Conservation (phyloP, 177 flowering plant genomes). For the Vitis hybrid region DNA sequence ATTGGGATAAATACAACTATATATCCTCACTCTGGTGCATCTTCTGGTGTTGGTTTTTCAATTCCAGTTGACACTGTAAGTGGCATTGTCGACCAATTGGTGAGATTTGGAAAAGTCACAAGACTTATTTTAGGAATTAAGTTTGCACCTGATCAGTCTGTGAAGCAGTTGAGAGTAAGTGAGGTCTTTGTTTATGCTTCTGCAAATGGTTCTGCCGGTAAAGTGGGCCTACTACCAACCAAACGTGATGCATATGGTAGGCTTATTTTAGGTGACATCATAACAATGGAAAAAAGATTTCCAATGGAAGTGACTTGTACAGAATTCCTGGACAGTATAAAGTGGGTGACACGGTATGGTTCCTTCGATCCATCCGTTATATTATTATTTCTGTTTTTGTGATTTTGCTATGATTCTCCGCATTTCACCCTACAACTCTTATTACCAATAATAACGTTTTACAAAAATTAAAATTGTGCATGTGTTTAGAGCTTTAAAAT, state of each 20-base stretch:
- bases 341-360: constrained; percentile 75
- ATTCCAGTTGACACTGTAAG: constrained; percentile 94
- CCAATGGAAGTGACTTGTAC: constrained; percentile 91
- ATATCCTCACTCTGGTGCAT: constrained; percentile 95
- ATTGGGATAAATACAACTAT: constrained; percentile 37
- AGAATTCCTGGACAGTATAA: constrained; percentile 93
- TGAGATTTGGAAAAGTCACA: constrained; percentile 86
- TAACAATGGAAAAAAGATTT: constrained; percentile 83
- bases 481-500: too few relatives aligned
- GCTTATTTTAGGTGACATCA: constrained; percentile 88
- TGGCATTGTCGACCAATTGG: constrained; percentile 93
- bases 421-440: too few relatives aligned
- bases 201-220: rapidly evolving
- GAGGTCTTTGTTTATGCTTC: constrained; percentile 55
- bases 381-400: neutral
- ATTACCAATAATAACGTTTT: too few relatives aligned
- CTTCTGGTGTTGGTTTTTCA: constrained; percentile 96
- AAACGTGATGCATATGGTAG: constrained; percentile 44
- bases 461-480: too few relatives aligned
- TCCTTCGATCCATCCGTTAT: neutral
- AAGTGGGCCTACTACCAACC: too few relatives aligned
- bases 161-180: constrained; percentile 90
- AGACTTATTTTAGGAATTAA: constrained; percentile 92
- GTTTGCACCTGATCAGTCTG: constrained; percentile 96
- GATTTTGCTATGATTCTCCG: too few relatives aligned